These are phyloP conservation scores for Globisporangium splendens DNA, from an alignment of 352 stramenopile species.

Conservation along the genomic window DNA sequence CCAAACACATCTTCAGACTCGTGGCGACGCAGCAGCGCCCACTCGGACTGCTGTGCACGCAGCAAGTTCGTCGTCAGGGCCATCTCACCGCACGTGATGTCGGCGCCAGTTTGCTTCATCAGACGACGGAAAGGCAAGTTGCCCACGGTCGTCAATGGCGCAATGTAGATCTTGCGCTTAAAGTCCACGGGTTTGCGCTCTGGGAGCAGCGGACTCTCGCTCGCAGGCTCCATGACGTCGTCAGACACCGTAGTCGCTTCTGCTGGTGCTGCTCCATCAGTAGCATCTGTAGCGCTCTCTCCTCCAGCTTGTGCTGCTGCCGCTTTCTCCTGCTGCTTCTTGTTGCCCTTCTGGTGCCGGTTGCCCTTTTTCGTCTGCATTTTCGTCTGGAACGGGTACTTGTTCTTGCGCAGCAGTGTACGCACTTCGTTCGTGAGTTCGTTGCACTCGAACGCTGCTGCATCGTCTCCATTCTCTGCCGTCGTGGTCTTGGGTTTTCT, in stretches of 20 bases:
- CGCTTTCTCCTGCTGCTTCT: slow-evolving; percentile 43
- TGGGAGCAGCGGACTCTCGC: slow-evolving; percentile 39
- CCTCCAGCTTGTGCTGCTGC: slow-evolving; percentile 30
- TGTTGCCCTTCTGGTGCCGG: slow-evolving; percentile 47
- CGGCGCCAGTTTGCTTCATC: slow-evolving; percentile 96
- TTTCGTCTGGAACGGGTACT: slow-evolving; percentile 87
- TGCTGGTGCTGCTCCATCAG: neutral
- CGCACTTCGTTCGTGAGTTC: slow-evolving; percentile 83
- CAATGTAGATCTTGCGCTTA: slow-evolving; percentile 98
- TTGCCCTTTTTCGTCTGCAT: slow-evolving; percentile 63
- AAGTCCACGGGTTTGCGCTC: slow-evolving; percentile 95
- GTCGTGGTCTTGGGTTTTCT: slow-evolving; percentile 14
- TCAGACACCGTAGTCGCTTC: neutral
- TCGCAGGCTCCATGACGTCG: slow-evolving; percentile 30
- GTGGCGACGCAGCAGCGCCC: slow-evolving; percentile 96
- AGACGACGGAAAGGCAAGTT: slow-evolving; percentile 98
- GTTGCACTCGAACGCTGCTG: slow-evolving; percentile 62
- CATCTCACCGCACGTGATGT: slow-evolving; percentile 99
- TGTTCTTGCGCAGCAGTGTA: slow-evolving; percentile 89
- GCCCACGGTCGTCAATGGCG: slow-evolving; percentile 98
- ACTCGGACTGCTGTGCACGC: slow-evolving; percentile 94
- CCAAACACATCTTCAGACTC: slow-evolving; percentile 97
- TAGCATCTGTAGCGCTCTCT: neutral
- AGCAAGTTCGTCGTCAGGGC: slow-evolving; percentile 94
- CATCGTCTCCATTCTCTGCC: slow-evolving; percentile 22